Percentiles rank a stretch among this genome's conserved stretches.
These are phyloP conservation scores for Sedum album DNA, from an alignment of 164 flowering plant genomes.

Conservation along the genomic window DNA sequence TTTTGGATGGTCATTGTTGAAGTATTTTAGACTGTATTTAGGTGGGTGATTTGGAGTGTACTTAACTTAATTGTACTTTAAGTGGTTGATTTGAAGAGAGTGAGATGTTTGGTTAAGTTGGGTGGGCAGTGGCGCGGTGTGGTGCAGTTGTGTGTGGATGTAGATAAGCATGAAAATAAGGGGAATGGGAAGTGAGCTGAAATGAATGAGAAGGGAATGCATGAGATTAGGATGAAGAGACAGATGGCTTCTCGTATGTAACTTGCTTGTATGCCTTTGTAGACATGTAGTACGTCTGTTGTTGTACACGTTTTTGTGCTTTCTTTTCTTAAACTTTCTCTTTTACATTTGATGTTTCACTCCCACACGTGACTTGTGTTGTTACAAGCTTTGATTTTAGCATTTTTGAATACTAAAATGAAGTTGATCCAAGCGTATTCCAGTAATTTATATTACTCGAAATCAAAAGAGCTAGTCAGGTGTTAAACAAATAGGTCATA, in stretches of 20 bases:
- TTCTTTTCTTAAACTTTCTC: neutral
- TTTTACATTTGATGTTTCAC: neutral
- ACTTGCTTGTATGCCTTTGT: neutral
- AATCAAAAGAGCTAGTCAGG: no score
- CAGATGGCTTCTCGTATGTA: neutral
- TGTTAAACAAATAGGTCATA: no score
- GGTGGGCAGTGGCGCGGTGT: neutral
- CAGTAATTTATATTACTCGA: no score
- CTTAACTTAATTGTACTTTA: neutral
- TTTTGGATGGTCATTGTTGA: no score
- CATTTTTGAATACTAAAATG: neutral
- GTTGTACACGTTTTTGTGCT: conserved; percentile 4
- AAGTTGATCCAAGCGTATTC: no score
- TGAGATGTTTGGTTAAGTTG: conserved; percentile 4
- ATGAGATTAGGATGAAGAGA: conserved; percentile 5
- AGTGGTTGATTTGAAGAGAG: neutral
- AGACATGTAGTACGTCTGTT: neutral
- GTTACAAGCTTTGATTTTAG: neutral
- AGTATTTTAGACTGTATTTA: neutral
- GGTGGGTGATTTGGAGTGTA: neutral
- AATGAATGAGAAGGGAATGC: neutral
- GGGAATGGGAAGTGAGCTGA: neutral
- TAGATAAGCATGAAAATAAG: neutral
- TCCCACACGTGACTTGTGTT: neutral
- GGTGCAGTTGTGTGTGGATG: neutral